Conservation (phyloP, 164 flowering plant species). For the Magnolia changhungtana region DNA sequence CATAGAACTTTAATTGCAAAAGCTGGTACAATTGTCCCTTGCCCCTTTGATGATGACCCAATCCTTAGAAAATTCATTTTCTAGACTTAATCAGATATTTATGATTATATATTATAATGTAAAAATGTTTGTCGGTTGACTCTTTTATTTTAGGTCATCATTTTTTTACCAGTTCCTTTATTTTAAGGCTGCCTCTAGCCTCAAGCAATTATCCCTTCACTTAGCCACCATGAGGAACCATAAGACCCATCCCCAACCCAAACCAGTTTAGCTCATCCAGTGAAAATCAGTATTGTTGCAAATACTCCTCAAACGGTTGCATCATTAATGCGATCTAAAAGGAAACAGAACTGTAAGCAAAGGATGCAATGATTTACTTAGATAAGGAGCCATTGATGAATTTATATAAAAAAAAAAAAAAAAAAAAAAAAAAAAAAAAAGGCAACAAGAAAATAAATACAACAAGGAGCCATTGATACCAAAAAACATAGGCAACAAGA, state of each 20-base stretch:
- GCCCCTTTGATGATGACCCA: too few species aligned
- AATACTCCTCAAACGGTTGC: not conserved
- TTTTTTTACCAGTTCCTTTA: not conserved
- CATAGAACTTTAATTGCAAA: not conserved
- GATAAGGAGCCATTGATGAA: not conserved
- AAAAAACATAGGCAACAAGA: too few species aligned
- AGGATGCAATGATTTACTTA: not conserved
- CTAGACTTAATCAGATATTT: not conserved
- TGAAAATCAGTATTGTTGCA: not conserved
- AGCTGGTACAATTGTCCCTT: too few species aligned
- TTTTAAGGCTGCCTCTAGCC: not conserved
- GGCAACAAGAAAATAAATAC: too few species aligned
- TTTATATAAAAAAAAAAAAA: too few species aligned
- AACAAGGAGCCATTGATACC: not conserved
- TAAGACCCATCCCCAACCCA: too few species aligned
- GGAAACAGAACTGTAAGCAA: not conserved
- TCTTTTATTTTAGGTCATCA: not conserved
- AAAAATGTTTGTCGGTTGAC: not conserved
- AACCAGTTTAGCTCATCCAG: too few species aligned
- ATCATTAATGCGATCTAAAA: too few species aligned
- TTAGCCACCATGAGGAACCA: too few species aligned
- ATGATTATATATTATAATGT: not conserved
- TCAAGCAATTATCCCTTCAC: not conserved
- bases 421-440: too few species aligned
- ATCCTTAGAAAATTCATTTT: not conserved